Evolutionary conservation across 148 eudicot genomes (phyloP).

Genomic region (Limonium bicolor): DNA sequence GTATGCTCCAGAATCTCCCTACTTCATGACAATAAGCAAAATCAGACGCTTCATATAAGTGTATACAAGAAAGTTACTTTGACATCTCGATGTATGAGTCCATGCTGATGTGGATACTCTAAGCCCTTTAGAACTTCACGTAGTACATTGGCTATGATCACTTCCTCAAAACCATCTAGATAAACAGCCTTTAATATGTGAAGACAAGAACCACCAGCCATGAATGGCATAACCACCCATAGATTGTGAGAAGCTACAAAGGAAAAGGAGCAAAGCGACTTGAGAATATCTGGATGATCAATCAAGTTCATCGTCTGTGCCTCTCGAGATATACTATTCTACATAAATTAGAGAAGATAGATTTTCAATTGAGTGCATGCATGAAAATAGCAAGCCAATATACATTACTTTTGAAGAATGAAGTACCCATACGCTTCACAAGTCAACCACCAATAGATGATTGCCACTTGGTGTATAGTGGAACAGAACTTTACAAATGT

Average conservation of each 20-base stretch:
- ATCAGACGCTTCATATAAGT: too few species aligned
- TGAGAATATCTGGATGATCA: constrained; percentile 73
- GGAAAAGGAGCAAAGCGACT: constrained; percentile 77
- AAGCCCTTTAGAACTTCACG: constrained; percentile 76
- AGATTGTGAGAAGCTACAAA: constrained; percentile 71
- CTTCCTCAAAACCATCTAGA: constrained; percentile 89
- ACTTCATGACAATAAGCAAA: too few species aligned
- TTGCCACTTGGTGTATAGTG: too few species aligned
- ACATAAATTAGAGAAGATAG: too few species aligned
- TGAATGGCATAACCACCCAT: constrained; percentile 96
- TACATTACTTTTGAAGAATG: too few species aligned
- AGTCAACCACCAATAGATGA: too few species aligned
- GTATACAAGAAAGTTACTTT: too few species aligned
- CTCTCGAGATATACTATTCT: constrained; percentile 83
- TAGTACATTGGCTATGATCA: constrained; percentile 60
- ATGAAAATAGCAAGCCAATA: too few species aligned
- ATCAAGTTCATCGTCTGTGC: constrained; percentile 86
- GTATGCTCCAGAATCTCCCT: too few species aligned
- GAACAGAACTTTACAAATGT: too few species aligned
- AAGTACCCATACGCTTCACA: too few species aligned
- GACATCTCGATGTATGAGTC: constrained; percentile 90
- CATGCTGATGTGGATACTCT: constrained; percentile 88
- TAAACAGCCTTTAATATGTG: constrained; percentile 72
- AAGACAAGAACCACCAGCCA: constrained; percentile 94
- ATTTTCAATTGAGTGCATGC: too few species aligned